phyloP scores from a whole-genome alignment of 2,329 filamentous ascomycete genomes.

The Berkeleyomyces basicola region DNA sequence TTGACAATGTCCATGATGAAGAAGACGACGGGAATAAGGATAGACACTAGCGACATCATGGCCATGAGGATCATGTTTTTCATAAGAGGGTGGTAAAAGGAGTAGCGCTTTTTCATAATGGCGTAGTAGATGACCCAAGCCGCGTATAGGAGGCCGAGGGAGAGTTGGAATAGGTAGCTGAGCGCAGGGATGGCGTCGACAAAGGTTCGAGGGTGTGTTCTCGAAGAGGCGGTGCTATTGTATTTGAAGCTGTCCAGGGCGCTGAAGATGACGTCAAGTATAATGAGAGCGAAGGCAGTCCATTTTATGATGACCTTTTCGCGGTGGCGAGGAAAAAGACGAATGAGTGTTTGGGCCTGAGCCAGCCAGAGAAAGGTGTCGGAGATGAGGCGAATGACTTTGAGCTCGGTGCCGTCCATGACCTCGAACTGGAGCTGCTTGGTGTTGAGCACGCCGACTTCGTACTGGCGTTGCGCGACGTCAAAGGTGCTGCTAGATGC shows the following conservation, averaged over 20 bases:
- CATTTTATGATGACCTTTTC: slow-evolving; percentile 99
- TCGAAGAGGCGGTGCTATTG: slow-evolving; percentile 34
- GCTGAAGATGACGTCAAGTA: slow-evolving; percentile 78
- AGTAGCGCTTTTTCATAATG: slow-evolving; percentile 78
- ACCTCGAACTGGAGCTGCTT: slow-evolving; percentile 59
- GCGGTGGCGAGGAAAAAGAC: slow-evolving; percentile 85
- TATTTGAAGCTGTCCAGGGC: slow-evolving; percentile 73
- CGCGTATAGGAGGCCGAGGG: slow-evolving; percentile 73
- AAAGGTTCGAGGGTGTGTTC: slow-evolving; percentile 51
- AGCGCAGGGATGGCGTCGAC: slow-evolving; percentile 80
- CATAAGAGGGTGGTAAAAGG: slow-evolving; percentile 83
- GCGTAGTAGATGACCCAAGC: slow-evolving; percentile 91
- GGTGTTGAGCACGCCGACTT: slow-evolving; percentile 64
- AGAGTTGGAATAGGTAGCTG: slow-evolving; percentile 78
- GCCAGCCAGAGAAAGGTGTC: slow-evolving; percentile 95
- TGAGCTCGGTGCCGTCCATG: slow-evolving; percentile 69
- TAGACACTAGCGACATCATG: slow-evolving; percentile 58
- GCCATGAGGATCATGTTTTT: slow-evolving; percentile 74
- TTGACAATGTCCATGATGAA: slow-evolving; percentile 83
- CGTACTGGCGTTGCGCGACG: slow-evolving; percentile 69
- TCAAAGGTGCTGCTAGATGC: slow-evolving; percentile 82
- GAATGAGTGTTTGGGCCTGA: slow-evolving; percentile 90
- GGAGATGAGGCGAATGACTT: slow-evolving; percentile 80
- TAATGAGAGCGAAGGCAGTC: slow-evolving; percentile 87
- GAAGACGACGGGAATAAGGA: slow-evolving; percentile 79